Evolutionary conservation across 257 asterid genomes (phyloP), one percentile per base, ranked within the genome.

Genomic region (Plantago ovata): DNA sequence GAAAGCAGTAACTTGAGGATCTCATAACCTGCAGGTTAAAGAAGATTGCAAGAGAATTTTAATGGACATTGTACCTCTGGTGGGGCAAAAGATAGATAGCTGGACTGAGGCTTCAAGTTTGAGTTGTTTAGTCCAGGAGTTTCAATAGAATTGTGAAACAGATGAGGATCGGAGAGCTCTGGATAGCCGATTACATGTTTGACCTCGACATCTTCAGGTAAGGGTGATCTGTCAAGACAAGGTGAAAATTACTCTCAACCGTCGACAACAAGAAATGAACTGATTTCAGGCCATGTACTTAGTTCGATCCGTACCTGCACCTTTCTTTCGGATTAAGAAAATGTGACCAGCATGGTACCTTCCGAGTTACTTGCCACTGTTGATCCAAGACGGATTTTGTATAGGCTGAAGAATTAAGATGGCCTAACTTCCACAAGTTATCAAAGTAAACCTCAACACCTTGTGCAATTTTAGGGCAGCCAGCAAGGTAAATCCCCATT

Each of bases 281-380:
- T 28, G 16, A 52, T 22, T 33, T 3, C 20, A 14, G 38, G 32
- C 46, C 14, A 19, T 20, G 55, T 1, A 38, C 56, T 32, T 43
- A n/a, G 11, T 62, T 46, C 33, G 28, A 28, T 12, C 46, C 80
- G 10, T 75, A 89, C 96, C 83, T 81, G 84, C 96, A 89, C 64
- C 94, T 67, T 55, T 73, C 79, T 63, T 71, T 71, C 2, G 61
- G 73, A 55, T 42, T 70, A 40, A 85, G 77, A 71, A 81, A 81
- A 68, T 76, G 86, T 19, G 96, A 89, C 96, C 96, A 89, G 70
- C 94, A 89, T 10, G 95, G 96, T 58, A 85, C 85, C 69, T 71
- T 82, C 15, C 96, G 80, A 42, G 55, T 62, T 38, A 69, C 71
- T 80, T 89, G 96, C 94, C 96, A 89, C 61, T 75, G 86, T 40